Evolutionary conservation across 306 rosid species (phyloP).

Genomic region (Pterocarpus macrocarpus): DNA sequence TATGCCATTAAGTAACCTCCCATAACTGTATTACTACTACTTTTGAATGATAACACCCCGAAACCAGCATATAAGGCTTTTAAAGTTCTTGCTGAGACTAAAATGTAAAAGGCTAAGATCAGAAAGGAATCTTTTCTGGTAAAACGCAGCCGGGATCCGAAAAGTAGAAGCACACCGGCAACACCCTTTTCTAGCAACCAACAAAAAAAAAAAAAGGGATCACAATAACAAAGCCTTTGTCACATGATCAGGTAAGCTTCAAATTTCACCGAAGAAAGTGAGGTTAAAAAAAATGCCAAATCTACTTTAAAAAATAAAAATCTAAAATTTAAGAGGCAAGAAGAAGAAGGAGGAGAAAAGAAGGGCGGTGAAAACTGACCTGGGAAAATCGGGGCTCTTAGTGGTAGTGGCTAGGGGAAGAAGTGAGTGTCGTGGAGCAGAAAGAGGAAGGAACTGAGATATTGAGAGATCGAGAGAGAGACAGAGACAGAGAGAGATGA

Average conservation of each 20-base stretch:
- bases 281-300: too few relatives aligned
- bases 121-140: constrained; percentile 25
- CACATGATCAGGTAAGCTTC: neutral
- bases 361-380: constrained; percentile 27
- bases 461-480: neutral
- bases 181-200: neutral
- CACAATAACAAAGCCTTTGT: constrained; percentile 6
- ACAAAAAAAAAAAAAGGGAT: neutral
- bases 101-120: constrained; percentile 28
- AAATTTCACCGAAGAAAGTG: neutral
- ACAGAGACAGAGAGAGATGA: neutral
- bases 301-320: neutral
- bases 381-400: neutral
- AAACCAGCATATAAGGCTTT: neutral
- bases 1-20: neutral
- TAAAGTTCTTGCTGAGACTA: neutral
- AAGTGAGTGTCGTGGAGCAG: neutral
- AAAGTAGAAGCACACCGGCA: constrained; percentile 10
- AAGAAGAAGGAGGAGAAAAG: too few relatives aligned
- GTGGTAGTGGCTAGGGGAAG: neutral
- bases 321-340: neutral
- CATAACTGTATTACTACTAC: neutral
- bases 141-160: constrained; percentile 24
- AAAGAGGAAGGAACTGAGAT: neutral
- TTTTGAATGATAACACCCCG: neutral